Evolutionary conservation across 1,139 yeast genomes (phyloP), one percentile per base, ranked within the genome.

Genomic region (Nadsonia starkeyi-henricii): DNA sequence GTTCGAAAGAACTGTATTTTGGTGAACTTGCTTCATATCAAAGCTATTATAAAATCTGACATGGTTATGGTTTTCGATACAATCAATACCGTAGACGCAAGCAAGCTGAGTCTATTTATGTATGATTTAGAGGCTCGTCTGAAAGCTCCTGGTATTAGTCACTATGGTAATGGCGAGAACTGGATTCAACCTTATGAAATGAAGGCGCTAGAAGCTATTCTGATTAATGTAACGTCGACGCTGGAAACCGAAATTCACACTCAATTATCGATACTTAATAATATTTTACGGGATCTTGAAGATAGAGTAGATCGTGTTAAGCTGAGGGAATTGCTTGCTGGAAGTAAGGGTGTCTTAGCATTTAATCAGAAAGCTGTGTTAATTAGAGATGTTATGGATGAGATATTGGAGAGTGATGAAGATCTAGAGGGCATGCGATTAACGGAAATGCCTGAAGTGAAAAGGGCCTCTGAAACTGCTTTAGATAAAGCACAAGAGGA

Each of bases 401-500:
- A 89, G 50, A 64, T 89, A 47, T 67, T 88, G 49, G 96, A 88
- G 51, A 85, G 77, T 54, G 96, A 88, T 60, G 96, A 89, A 52
- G 96, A 86, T 62, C 64, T 89, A 53, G 84, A 82, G 7, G 85
- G 77, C 20, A 81, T 91, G 88, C 85, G 85, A 60, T 67, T 89
- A 48, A 77, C 85, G 0, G 75, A 73, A 21, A 68, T 67, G 49
- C 52, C 54, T 21, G 48, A 50, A 20, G 15, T 41, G 5, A 21
- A 41, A 15, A 21, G 13, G 21, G 17, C 28, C 17, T 12, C 8
- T 13, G 9, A 41, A 15, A 45, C 20, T 3, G 18, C 43, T 15
- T 20, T 23, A 18, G 36, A 23, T 20, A 13, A 47, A 42, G n/a
- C 43, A 20, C 30, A 28, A 42, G 5, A 28, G 46, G 28, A 42